phyloP scores from a whole-genome alignment of 495 filamentous ascomycete species.

The Xylaria bambusicola region DNA sequence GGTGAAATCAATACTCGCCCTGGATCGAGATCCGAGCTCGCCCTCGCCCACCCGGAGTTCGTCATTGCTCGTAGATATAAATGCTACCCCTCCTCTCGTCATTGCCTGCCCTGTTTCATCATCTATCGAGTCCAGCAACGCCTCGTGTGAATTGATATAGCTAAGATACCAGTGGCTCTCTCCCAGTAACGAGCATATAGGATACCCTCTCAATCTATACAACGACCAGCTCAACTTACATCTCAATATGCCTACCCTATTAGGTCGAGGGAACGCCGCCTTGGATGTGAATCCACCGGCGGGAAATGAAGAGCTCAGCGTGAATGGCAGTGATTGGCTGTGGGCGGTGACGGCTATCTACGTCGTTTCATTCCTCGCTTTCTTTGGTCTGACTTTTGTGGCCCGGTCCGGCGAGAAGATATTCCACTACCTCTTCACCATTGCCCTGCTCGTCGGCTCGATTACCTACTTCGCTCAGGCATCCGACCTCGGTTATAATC shows the following conservation, averaged over 20 bases:
- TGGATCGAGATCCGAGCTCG: constrained; percentile 5
- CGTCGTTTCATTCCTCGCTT: constrained; percentile 38
- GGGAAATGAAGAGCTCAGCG: constrained; percentile 40
- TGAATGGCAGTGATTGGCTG: constrained; percentile 51
- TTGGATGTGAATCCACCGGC: constrained; percentile 46
- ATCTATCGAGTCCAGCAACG: neutral
- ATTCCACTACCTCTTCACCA: constrained; percentile 57
- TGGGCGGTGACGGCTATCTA: constrained; percentile 50
- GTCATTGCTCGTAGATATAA: constrained; percentile 9
- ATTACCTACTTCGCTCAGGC: constrained; percentile 50
- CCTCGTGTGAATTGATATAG: neutral
- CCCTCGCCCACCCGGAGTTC: neutral
- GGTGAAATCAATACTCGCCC: neutral
- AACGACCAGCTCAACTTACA: neutral
- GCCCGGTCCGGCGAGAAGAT: constrained; percentile 49
- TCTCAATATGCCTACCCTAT: constrained; percentile 32
- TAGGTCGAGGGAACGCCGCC: constrained; percentile 43
- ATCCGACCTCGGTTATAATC: constrained; percentile 43
- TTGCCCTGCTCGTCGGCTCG: constrained; percentile 48
- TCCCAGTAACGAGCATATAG: neutral
- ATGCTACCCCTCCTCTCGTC: neutral
- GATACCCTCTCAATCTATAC: neutral
- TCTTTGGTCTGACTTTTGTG: constrained; percentile 39
- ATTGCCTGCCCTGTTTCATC: neutral
- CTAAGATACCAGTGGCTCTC: neutral